phyloP scores from a whole-genome alignment of 208 protist species.

The Leishmania arabica region DNA sequence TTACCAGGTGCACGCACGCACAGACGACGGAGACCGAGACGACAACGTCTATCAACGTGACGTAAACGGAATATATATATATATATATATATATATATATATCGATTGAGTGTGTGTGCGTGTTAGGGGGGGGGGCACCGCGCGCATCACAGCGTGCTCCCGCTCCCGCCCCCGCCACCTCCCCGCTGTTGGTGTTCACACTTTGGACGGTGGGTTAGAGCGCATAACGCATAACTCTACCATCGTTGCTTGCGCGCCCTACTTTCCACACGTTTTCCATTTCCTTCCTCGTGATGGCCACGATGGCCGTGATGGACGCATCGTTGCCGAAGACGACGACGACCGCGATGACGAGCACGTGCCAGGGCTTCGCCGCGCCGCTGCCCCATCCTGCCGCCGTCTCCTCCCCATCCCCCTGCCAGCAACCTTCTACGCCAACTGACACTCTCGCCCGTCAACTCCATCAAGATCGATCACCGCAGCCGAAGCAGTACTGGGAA shows the following conservation, averaged over 20 bases:
- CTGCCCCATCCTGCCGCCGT: not conserved
- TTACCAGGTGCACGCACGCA: too few relatives aligned
- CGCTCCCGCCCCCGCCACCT: not conserved
- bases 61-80: too few relatives aligned
- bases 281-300: not conserved
- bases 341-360: not conserved
- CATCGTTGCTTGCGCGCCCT: not conserved
- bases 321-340: not conserved
- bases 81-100: too few relatives aligned
- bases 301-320: not conserved
- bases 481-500: not conserved
- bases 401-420: too few relatives aligned
- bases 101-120: not conserved
- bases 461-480: not conserved
- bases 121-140: not conserved
- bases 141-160: not conserved
- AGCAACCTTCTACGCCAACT: not conserved
- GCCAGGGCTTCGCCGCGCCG: not conserved
- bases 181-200: not conserved
- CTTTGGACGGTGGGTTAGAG: too few relatives aligned
- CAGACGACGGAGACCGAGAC: too few relatives aligned
- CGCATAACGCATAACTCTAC: not conserved
- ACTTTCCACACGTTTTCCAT: not conserved
- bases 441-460: not conserved
- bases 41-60: too few relatives aligned